Percentiles rank a stretch among this genome's conserved stretches.
Conservation (phyloP, 2,329 filamentous ascomycete species). For the Coniochaeta prunicola region DNA sequence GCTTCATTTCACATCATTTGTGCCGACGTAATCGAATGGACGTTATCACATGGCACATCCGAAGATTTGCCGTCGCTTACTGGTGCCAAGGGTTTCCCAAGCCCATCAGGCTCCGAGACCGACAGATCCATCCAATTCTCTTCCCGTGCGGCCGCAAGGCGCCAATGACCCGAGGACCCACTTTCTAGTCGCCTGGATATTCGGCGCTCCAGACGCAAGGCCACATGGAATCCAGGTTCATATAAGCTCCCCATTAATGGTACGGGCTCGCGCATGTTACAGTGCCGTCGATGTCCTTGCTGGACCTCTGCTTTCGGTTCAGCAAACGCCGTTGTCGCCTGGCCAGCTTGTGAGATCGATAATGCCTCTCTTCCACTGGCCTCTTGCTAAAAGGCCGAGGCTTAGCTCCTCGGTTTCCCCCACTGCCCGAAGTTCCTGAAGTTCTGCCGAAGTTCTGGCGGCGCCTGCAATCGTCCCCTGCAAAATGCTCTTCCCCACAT, state of each 20-base stretch:
- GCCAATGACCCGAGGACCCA: neutral
- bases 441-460: slow-evolving; percentile 13
- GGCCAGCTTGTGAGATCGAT: neutral
- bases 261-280: neutral
- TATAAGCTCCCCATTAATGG: neutral
- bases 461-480: neutral
- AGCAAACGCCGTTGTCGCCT: neutral
- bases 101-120: neutral
- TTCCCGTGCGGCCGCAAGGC: slow-evolving; percentile 2
- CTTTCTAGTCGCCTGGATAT: neutral
- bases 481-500: neutral
- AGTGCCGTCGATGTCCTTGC: neutral
- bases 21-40: neutral
- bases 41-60: neutral
- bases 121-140: neutral
- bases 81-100: neutral
- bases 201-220: neutral
- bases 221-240: neutral
- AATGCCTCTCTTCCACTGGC: neutral
- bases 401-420: neutral
- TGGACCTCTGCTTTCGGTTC: neutral
- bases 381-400: neutral
- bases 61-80: neutral
- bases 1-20: slow-evolving; percentile 1
- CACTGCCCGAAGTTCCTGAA: slow-evolving; percentile 3